Evolutionary conservation across 2,329 filamentous ascomycete genomes (phyloP), one percentile per base, ranked within the genome.

Genomic region (Xylaria sp.): DNA sequence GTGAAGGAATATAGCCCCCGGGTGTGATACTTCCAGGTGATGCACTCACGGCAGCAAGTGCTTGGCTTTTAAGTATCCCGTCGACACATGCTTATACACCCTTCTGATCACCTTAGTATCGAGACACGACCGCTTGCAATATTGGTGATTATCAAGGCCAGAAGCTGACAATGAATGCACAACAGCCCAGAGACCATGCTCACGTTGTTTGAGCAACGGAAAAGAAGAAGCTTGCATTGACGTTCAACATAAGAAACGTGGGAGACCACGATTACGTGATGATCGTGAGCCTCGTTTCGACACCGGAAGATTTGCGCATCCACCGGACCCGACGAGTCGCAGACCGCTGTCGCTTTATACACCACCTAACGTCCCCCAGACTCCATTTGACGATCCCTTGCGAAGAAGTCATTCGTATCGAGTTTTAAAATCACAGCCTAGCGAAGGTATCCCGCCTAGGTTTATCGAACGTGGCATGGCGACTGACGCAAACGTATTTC

Each of bases 201-300:
- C 90, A 33, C 87, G 93, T 77, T 96, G 93, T 77, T 82, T 92
- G 40, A 89, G 89, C 74, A 93, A 93, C 76, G 91, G 92, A 68
- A 96, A 95, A 75, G 85, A 95, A 83, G 92, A 94, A 66, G 86
- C 90, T 7, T 96, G 93, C 77, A 85, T 93, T 74, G 93, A 96
- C 79, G 92, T 96, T 40, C 91, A 93, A 76, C 93, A 96, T 80
- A 96, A 95, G 80, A 96, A 95, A 79, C 85, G 93, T 74, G 93
- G 93, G 49, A 87, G 93, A 58, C 93, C 93, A 68, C 87, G 93
- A 71, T 83, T 96, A 73, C 88, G 92, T 74, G 92, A 95, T 76
- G 91, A 93, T 68, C 83, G 87, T 73, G 88, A 90, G 71, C 77
- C 85, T 58, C 84, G 88, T 71, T 89, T 86, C 74, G 88, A 90